Conservation (phyloP, 768 basidiomycete genomes). For the Pilatotrama ljubarskyi region DNA sequence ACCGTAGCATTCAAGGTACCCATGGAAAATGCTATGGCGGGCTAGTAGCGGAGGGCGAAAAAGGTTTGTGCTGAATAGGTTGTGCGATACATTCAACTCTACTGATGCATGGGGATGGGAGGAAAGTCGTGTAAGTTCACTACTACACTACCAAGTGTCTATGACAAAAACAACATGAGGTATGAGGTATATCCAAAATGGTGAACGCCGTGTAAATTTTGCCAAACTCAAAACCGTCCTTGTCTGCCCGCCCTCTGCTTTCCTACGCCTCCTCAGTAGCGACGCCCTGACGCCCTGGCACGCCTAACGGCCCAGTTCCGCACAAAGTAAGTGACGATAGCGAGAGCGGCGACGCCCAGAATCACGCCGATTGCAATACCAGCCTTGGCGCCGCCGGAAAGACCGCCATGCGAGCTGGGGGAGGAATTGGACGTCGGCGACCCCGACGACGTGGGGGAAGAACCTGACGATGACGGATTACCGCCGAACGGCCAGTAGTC, state of each 20-base stretch:
- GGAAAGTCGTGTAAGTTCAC: background rate
- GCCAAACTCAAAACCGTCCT: background rate
- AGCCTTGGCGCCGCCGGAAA: conserved; percentile 40
- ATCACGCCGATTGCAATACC: conserved; percentile 57
- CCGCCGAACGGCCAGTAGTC: conserved; percentile 73
- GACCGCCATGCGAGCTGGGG: conserved; percentile 24
- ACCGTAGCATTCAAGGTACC: too few species aligned
- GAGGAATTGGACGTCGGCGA: conserved; percentile 21
- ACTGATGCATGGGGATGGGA: background rate
- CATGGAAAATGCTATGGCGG: too few species aligned
- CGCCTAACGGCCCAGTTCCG: conserved; percentile 48
- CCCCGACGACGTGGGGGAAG: conserved; percentile 14
- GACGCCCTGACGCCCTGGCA: background rate
- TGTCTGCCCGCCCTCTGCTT: background rate
- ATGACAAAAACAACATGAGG: background rate
- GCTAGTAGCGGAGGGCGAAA: too few species aligned
- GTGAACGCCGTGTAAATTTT: background rate
- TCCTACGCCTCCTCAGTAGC: background rate
- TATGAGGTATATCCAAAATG: background rate
- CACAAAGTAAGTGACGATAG: conserved; percentile 44
- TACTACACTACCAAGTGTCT: conserved; percentile 2
- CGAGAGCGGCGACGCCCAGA: conserved; percentile 44
- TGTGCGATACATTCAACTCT: conserved; percentile 8
- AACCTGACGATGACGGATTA: conserved; percentile 37
- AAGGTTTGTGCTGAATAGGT: background rate